A percentile compares a stretch with the other conserved stretches of the same genome.
These are phyloP conservation scores for Funneliformis mosseae DNA, from an alignment of 192 early-diverging fungal species.

Conservation along the genomic window DNA sequence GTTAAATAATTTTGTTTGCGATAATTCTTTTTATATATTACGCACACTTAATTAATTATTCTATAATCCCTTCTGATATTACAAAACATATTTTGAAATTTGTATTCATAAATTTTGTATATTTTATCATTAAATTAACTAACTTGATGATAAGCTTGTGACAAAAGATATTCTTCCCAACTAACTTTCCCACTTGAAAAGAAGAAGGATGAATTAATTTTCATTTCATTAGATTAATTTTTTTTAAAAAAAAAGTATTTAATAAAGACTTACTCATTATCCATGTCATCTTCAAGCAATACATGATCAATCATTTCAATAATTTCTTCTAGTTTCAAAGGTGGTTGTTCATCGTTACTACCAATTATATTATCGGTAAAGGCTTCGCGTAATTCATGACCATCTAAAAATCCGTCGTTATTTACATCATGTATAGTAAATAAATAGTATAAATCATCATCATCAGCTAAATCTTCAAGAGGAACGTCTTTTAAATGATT, in stretches of 20 bases:
- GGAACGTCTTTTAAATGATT: slow-evolving; percentile 58
- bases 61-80: too few species aligned
- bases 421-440: slow-evolving; percentile 76
- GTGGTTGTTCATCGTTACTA: slow-evolving; percentile 33
- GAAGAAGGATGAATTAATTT: background rate
- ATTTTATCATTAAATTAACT: background rate
- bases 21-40: too few species aligned
- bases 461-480: slow-evolving; percentile 46
- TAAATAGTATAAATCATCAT: slow-evolving; percentile 69
- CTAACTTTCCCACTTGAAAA: background rate
- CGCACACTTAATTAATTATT: too few species aligned
- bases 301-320: slow-evolving; percentile 73
- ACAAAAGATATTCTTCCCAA: slow-evolving; percentile 18
- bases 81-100: too few species aligned
- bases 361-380: slow-evolving; percentile 49
- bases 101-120: background rate
- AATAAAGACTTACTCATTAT: slow-evolving; percentile 63
- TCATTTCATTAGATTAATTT: background rate
- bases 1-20: too few species aligned
- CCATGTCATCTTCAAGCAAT: slow-evolving; percentile 71
- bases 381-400: slow-evolving; percentile 71
- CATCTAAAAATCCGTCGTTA: slow-evolving; percentile 73
- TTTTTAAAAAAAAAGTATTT: background rate
- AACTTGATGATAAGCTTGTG: slow-evolving; percentile 10
- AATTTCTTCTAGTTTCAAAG: slow-evolving; percentile 52